Base-by-base conservation (phyloP, 768 basidiomycete species). In the Mycena olivaceomarginata region DNA sequence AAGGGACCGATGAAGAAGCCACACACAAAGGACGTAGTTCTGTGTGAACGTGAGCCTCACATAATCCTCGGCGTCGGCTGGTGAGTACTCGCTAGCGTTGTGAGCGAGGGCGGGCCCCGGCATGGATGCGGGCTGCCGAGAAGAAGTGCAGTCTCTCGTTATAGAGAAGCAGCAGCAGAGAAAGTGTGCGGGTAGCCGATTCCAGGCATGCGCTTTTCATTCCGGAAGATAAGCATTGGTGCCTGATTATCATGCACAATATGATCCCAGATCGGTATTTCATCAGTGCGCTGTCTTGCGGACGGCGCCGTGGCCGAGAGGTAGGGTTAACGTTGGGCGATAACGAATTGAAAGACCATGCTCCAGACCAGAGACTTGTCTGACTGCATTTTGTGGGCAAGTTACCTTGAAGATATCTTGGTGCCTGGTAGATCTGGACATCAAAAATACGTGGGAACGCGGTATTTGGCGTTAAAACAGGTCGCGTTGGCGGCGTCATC, bases 91-190 rank as follows among this genome's bases (percentile, higher is more conserved):
- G 77, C 69, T 71, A 7, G 12, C 8, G 25, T 67, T 68, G 72
- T 70, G 69, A 39, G 63, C 66, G 70, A 77, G 68, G 63, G 76
- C 62, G 53, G 72, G 72, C 53, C 77, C 77, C 5, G 72, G 72
- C 77, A 78, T 75, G 74, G 48, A 64, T 63, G 25, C 31, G 4
- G 31, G 31, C 31, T 31, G 31, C 31, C 31, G 31, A 31, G 31
- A 31, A 31, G 31, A 31, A 31, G 31, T 31, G 3, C 31, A 31
- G 31, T 31, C 31, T 31, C 31, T 31, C 31, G 31, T 31, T 31
- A 31, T 31, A 31, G 31, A 31, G 31, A 31, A 37, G 60, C 18
- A 45, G 37, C 20, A 57, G 62, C 37, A 65, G 63, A 75, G 51
- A 25, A 45, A 12, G 20, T 37, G 43, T 41, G 22, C 39, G 15